These are phyloP conservation scores for Jatropha curcas DNA, from an alignment of 345 rosid genomes.

Conservation along the genomic window DNA sequence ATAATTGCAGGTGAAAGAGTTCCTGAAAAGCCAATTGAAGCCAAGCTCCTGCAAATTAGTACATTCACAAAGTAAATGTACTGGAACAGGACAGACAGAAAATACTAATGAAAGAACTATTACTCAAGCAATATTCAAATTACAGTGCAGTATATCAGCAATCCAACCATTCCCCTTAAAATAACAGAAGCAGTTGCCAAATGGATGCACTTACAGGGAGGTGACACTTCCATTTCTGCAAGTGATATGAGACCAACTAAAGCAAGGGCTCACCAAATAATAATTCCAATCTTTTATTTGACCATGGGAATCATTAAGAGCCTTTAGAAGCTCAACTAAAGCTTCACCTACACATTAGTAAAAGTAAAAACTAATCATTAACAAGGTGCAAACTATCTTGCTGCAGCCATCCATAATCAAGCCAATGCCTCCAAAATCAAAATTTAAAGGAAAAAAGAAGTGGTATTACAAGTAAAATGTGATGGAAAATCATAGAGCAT, in stretches of 20 bases:
- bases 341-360: conserved; percentile 59
- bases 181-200: neutral
- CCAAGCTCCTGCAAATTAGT: conserved; percentile 54
- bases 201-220: conserved; percentile 57
- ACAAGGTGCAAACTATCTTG: neutral
- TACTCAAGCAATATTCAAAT: neutral
- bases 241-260: conserved; percentile 78
- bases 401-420: neutral
- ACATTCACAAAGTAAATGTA: conserved; percentile 12
- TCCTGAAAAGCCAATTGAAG: conserved; percentile 79
- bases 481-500: neutral
- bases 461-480: neutral
- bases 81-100: conserved; percentile 4
- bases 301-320: conserved; percentile 55
- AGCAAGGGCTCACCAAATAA: conserved; percentile 77
- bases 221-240: conserved; percentile 69
- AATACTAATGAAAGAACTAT: conserved; percentile 3
- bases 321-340: conserved; percentile 49
- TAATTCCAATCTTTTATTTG: conserved; percentile 60
- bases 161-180: neutral
- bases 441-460: too few relatives aligned
- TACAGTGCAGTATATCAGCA: neutral
- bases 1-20: conserved; percentile 68
- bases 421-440: neutral
- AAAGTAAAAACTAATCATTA: conserved; percentile 4